Conservation (phyloP, 352 stramenopile genomes). For the Phytophthora citricola region DNA sequence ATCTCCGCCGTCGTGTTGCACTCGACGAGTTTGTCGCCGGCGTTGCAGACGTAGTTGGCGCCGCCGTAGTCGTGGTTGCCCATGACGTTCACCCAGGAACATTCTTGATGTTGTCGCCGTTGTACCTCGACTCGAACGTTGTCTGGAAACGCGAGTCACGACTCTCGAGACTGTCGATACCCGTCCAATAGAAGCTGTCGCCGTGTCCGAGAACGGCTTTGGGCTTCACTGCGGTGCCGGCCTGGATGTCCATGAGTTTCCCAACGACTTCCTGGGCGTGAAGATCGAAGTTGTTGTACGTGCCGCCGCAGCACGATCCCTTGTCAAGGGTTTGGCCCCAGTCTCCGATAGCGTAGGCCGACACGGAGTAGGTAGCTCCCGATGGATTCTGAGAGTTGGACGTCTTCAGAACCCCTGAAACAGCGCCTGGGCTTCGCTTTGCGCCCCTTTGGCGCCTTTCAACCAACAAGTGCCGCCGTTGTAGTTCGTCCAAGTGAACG, state of each 20-base stretch:
- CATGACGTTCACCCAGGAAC: conserved; percentile 21
- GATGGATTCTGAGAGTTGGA: not conserved
- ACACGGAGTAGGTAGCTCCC: conserved; percentile 7
- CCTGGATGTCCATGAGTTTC: conserved; percentile 41
- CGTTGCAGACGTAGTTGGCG: conserved; percentile 19
- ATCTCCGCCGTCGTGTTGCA: conserved; percentile 17
- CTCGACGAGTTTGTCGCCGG: conserved; percentile 3
- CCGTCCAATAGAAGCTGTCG: conserved; percentile 24
- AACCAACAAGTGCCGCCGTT: too few species aligned
- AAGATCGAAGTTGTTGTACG: conserved; percentile 40
- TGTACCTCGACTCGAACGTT: conserved; percentile 8
- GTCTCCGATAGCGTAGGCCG: conserved; percentile 42
- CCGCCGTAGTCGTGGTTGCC: conserved; percentile 25
- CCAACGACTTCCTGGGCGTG: conserved; percentile 40
- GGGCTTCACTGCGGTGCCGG: conserved; percentile 42
- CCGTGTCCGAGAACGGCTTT: conserved; percentile 24
- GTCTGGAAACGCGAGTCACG: conserved; percentile 17
- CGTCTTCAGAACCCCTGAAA: not conserved
- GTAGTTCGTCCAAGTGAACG: too few species aligned
- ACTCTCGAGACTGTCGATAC: conserved; percentile 17
- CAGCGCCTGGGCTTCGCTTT: not conserved
- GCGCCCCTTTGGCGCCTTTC: too few species aligned
- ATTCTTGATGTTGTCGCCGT: conserved; percentile 19
- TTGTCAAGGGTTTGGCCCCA: conserved; percentile 42
- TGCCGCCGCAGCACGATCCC: conserved; percentile 41